Base-by-base conservation (phyloP, 2,329 filamentous ascomycete genomes). In the Myrmaecium sp. region DNA sequence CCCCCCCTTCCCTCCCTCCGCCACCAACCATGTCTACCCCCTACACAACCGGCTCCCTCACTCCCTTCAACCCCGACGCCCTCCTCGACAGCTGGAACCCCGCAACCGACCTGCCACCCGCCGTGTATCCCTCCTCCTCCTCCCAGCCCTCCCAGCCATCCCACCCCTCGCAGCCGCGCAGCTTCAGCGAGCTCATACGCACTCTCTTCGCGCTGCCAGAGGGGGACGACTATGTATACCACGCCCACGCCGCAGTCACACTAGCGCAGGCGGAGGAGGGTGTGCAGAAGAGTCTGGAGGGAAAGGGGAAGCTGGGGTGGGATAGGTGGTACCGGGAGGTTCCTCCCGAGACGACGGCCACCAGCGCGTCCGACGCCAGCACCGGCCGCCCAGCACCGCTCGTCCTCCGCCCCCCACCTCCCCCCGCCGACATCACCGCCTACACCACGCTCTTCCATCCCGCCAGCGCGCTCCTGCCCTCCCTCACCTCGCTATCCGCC, bases 371-470 rank as follows among this genome's bases (percentile, higher is more conserved):
- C 19, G 23, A 21, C 14, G 6, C 23, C 5, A 28, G 28, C 14
- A 14, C 11, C 13, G 23, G 16, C 27, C 19, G n/a, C 17, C 17
- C 25, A n/a, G 23, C 17, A 24, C 13, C 3, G 15, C 15, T 17
- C 9, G 17, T 5, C 12, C 17, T 31, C 25, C 21, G 10, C 14
- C 18, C 11, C 17, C 53, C 64, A 5, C 71, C 70, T 5, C 54
- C 64, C 2, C 50, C 49, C 23, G 37, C 60, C 28, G 77, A 82
- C 39, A 63, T 75, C 30, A 58, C 64, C 22, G 66, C 74, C 11
- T 82, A 83, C 54, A 63, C 68, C 19, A 56, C 64, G 25, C 60
- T 83, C 41, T 82, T 81, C 56, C 57, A 56, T 17, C 62, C 74
- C 2, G 52, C 60, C 1, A 70, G 69, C 4, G 57, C 59, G 8